These are phyloP conservation scores for Pseudocercospora fijiensis DNA, from an alignment of 2,329 filamentous ascomycete species.

Conservation along the genomic window DNA sequence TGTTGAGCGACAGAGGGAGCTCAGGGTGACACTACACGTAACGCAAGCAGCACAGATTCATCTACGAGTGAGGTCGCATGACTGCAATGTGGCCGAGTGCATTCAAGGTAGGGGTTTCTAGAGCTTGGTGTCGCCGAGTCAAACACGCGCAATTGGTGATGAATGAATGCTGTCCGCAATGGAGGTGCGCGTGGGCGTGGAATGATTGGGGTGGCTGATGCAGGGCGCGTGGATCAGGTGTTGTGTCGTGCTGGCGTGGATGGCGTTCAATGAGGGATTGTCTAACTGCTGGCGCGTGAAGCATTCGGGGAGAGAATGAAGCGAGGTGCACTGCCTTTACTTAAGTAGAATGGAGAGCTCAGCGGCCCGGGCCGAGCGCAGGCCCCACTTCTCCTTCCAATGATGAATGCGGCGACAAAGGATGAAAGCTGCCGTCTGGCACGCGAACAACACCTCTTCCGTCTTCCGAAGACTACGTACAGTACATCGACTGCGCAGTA, in stretches of 20 bases:
- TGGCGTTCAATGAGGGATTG: neutral
- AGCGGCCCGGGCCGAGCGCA: neutral
- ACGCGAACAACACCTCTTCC: neutral
- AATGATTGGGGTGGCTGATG: neutral
- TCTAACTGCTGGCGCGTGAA: neutral
- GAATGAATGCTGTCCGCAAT: neutral
- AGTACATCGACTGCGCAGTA: no score
- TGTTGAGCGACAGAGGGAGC: conserved; percentile 8
- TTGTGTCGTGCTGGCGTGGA: neutral
- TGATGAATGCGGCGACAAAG: neutral
- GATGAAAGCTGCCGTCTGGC: neutral
- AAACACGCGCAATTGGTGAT: neutral
- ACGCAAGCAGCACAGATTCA: conserved; percentile 24
- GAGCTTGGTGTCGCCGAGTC: conserved; percentile 14
- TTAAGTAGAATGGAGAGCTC: neutral
- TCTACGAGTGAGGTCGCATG: conserved; percentile 26
- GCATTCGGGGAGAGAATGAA: neutral
- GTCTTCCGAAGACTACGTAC: neutral
- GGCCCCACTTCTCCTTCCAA: neutral
- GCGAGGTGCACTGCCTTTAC: neutral
- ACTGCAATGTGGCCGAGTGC: conserved; percentile 20
- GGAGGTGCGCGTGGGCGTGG: neutral
- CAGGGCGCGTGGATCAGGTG: neutral
- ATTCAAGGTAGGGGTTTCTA: conserved; percentile 13
- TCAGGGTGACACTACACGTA: conserved; percentile 23